These are phyloP conservation scores for Houttuynia cordata DNA, from an alignment of 164 flowering plant species.

Conservation along the genomic window DNA sequence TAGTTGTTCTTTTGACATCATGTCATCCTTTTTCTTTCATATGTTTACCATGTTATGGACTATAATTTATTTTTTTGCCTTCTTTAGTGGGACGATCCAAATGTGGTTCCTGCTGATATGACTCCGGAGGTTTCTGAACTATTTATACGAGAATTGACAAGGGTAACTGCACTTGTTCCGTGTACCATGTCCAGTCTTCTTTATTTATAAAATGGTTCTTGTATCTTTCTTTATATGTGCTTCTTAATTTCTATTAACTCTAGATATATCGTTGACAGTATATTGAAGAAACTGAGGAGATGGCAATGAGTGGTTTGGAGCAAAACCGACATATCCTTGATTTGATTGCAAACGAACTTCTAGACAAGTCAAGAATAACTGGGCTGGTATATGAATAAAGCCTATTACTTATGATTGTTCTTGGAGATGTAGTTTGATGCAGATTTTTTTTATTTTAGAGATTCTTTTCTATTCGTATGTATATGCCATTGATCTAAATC, in stretches of 20 bases:
- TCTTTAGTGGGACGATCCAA: conserved; percentile 90
- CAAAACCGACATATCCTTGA: conserved; percentile 70
- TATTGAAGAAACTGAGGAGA: conserved; percentile 88
- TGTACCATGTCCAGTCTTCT: background rate
- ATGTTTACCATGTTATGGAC: background rate
- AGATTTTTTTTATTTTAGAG: background rate
- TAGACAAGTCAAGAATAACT: conserved; percentile 75
- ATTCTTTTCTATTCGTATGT: background rate
- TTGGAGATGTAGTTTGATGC: background rate
- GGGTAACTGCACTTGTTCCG: conserved; percentile 40
- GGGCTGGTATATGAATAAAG: conserved; percentile 47
- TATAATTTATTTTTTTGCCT: conserved; percentile 7
- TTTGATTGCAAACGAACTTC: conserved; percentile 40
- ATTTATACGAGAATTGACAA: conserved; percentile 75
- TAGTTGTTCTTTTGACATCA: background rate
- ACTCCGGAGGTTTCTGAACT: conserved; percentile 84
- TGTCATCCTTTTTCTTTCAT: background rate
- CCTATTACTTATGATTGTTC: background rate
- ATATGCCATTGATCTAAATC: too few relatives aligned
- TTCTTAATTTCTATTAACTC: background rate
- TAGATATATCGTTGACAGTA: conserved; percentile 38
- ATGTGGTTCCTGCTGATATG: conserved; percentile 73
- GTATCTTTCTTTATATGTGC: too few relatives aligned
- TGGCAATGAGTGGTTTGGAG: conserved; percentile 70
- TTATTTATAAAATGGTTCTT: background rate